Percentiles rank a stretch among this genome's conserved stretches.
phyloP scores from a whole-genome alignment of 805 yeast genomes.

The Hanseniaspora vineae region DNA sequence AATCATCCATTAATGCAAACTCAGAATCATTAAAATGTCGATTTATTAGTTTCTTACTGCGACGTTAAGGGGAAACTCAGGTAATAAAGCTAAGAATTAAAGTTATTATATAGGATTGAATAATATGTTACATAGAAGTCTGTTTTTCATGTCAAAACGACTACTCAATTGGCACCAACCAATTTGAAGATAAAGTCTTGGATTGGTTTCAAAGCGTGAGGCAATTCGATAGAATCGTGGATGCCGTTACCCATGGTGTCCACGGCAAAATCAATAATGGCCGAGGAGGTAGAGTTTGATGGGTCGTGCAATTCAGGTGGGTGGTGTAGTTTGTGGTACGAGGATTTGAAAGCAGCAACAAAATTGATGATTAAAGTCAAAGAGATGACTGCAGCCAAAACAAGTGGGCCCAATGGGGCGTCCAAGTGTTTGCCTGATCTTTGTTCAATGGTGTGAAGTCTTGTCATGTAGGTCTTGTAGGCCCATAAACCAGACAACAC shows the following conservation, averaged over 20 bases:
- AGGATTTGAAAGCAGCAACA: conserved; percentile 43
- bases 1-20: too few relatives aligned
- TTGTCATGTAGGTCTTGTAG: conserved; percentile 55
- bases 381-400: conserved; percentile 59
- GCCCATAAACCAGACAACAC: conserved; percentile 85
- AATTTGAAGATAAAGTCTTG: conserved; percentile 20
- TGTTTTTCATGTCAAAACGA: too few relatives aligned
- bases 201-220: conserved; percentile 15
- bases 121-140: too few relatives aligned
- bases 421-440: conserved; percentile 84
- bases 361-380: conserved; percentile 62
- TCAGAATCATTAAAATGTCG: too few relatives aligned
- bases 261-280: conserved; percentile 2
- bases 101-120: too few relatives aligned
- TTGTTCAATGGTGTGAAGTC: conserved; percentile 61
- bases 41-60: too few relatives aligned
- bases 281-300: conserved; percentile 7
- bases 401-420: conserved; percentile 78
- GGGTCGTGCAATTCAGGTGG: conserved; percentile 1
- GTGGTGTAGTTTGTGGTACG: conserved; percentile 13
- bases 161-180: conserved; percentile 21
- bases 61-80: too few relatives aligned
- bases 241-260: neutral
- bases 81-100: too few relatives aligned
- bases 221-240: conserved; percentile 4